phyloP scores from a whole-genome alignment of 2,329 filamentous ascomycete species.

The Raffaelea deltoideospora region DNA sequence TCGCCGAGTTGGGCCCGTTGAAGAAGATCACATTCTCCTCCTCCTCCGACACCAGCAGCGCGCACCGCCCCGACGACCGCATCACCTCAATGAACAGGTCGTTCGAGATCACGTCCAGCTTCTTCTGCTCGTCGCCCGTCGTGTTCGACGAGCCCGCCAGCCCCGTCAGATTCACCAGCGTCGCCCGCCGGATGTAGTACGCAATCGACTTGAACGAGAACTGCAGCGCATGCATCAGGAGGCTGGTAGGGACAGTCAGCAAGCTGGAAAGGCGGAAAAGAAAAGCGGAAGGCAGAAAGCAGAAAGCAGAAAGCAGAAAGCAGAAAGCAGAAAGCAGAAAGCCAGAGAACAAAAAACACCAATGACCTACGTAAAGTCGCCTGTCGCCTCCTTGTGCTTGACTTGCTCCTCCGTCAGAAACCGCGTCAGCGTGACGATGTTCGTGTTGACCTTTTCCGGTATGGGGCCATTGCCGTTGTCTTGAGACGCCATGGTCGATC shows the following conservation, averaged over 20 bases:
- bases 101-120: conserved; percentile 97
- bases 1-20: conserved; percentile 25
- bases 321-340: background rate
- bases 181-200: conserved; percentile 95
- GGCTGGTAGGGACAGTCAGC: conserved; percentile 35
- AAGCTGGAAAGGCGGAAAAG: background rate
- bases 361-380: conserved; percentile 81
- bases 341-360: background rate
- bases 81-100: conserved; percentile 95
- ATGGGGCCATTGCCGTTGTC: conserved; percentile 28
- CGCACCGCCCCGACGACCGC: conserved; percentile 80
- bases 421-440: conserved; percentile 89
- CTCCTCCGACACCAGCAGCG: conserved; percentile 91
- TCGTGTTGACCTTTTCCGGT: conserved; percentile 77
- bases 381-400: conserved; percentile 87
- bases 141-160: conserved; percentile 89
- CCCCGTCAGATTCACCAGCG: conserved; percentile 87
- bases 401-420: conserved; percentile 93
- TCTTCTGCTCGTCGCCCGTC: conserved; percentile 98
- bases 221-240: conserved; percentile 93
- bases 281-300: background rate
- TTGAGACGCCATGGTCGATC: conserved; percentile 12
- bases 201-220: conserved; percentile 99
- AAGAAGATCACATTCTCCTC: conserved; percentile 89
- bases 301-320: background rate